Conservation (phyloP, 768 basidiomycete genomes). For the Sarcodon sp. region DNA sequence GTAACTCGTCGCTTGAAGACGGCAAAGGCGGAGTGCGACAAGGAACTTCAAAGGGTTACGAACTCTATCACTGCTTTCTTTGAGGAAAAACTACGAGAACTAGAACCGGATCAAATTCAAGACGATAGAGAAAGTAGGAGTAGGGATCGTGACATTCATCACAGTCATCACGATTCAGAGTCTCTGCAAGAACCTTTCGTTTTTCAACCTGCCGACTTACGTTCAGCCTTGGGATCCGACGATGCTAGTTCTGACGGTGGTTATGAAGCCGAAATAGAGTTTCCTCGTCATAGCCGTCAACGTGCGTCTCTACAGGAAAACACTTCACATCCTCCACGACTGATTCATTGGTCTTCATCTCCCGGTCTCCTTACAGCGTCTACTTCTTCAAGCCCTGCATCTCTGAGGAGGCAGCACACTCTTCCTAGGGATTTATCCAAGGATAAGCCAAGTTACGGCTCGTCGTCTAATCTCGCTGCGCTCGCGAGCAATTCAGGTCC, state of each 20-base stretch:
- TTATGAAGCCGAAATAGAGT: constrained; percentile 67
- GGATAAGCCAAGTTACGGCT: constrained; percentile 48
- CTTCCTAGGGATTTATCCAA: constrained; percentile 63
- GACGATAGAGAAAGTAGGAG: constrained; percentile 28
- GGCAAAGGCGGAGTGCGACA: constrained; percentile 94
- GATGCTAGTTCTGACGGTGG: constrained; percentile 74
- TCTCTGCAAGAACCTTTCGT: constrained; percentile 47
- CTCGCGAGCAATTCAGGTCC: constrained; percentile 16
- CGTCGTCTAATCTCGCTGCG: constrained; percentile 45
- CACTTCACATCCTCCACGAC: constrained; percentile 21
- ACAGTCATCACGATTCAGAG: constrained; percentile 11
- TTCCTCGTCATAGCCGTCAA: constrained; percentile 55
- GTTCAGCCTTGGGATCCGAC: constrained; percentile 46
- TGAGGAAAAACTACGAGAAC: constrained; percentile 78
- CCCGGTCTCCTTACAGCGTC: constrained; percentile 53
- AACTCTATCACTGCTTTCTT: constrained; percentile 91
- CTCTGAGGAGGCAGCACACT: constrained; percentile 52
- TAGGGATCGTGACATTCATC: constrained; percentile 43
- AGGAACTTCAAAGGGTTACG: constrained; percentile 88
- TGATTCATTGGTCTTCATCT: constrained; percentile 42
- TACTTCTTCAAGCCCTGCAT: constrained; percentile 53
- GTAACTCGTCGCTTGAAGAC: constrained; percentile 87
- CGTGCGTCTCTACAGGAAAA: constrained; percentile 52
- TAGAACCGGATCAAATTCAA: constrained; percentile 49
- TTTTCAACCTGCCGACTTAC: constrained; percentile 43